Evolutionary conservation across 495 filamentous ascomycete genomes (phyloP), one percentile per base, ranked within the genome.

Genomic region (Aspergillus heteromorphus): DNA sequence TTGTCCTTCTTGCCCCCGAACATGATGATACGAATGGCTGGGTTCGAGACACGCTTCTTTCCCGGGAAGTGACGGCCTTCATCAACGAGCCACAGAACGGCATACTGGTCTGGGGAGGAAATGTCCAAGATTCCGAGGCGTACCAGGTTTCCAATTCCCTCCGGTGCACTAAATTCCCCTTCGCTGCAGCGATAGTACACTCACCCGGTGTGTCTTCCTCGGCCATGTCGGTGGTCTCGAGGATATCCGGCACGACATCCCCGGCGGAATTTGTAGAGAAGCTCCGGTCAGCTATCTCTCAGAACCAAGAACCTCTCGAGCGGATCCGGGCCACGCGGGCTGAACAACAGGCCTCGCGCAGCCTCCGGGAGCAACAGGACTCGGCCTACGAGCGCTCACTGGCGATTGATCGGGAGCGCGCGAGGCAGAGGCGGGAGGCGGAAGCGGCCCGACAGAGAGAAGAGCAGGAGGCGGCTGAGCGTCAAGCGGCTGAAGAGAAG

Each of bases 1-100:
- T 96, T 6, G 74, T 97, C 4, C 77, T 97, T 6, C 67, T 96
- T 14, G 90, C 90, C 1, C 89, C 92, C 0, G 95, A 97, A 60
- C 92, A 98, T 65, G 93, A 97, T 60, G 89, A 96, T 60, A 97
- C 89, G 3, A 79, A 79, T 19, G 74, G 81, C n/a, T 98, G 92
- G 74, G 84, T 93, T 48, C 80, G 80, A 10, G 83, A 92, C 38
- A 97, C 91, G 0, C 80, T 98, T 0, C 76, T 95, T 7, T 79
- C 86, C 10, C 82, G 81, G 16, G 86, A 92, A 43, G 82, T 95
- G 2, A 75, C 85, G 16, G 66, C 74, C 20, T 96, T 88, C 54
- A 61, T 97, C 64, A 86, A 81, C 50, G 79, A 89, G 54, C 78
- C 83, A 2, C 71, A 74, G 31, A 87, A 91, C 64, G 86, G 88